Conservation (phyloP, 352 stramenopile species). For the Phytophthora megakarya region DNA sequence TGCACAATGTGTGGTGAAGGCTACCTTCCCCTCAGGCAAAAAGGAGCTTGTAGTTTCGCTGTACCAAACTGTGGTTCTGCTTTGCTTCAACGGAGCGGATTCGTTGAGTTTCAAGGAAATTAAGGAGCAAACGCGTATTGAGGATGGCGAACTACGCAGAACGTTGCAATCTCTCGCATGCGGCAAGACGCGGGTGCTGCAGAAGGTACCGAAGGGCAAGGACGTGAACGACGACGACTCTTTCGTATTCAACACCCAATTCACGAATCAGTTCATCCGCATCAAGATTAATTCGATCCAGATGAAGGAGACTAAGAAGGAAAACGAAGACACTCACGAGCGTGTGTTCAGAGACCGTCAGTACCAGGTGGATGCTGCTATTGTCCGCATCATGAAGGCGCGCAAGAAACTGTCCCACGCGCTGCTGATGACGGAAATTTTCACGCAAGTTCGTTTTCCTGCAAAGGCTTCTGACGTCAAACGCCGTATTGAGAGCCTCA, state of each 20-base stretch:
- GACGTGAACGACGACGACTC: constrained; percentile 84
- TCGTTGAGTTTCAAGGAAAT: constrained; percentile 86
- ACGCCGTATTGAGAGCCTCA: constrained; percentile 89
- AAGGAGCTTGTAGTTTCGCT: constrained; percentile 91
- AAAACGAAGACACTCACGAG: constrained; percentile 94
- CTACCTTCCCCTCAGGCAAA: constrained; percentile 72
- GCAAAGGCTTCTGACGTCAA: constrained; percentile 87
- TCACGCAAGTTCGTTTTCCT: constrained; percentile 92
- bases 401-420: constrained; percentile 95
- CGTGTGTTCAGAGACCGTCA: constrained; percentile 93
- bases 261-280: constrained; percentile 87
- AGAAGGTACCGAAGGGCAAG: constrained; percentile 88
- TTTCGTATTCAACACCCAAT: constrained; percentile 89
- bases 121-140: constrained; percentile 88
- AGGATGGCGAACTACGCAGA: constrained; percentile 88
- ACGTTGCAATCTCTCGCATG: constrained; percentile 91
- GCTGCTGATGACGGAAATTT: constrained; percentile 96
- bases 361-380: constrained; percentile 95
- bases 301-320: constrained; percentile 94
- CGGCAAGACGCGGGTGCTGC: constrained; percentile 88
- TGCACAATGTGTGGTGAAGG: constrained; percentile 89
- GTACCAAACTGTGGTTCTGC: constrained; percentile 86
- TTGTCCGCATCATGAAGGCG: constrained; percentile 99
- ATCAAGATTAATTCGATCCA: constrained; percentile 97
- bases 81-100: constrained; percentile 80